A percentile compares a stretch with the other conserved stretches of the same genome.
Evolutionary conservation across 1,139 yeast species (phyloP).

Genomic region (Meyerozyma elateridarum): DNA sequence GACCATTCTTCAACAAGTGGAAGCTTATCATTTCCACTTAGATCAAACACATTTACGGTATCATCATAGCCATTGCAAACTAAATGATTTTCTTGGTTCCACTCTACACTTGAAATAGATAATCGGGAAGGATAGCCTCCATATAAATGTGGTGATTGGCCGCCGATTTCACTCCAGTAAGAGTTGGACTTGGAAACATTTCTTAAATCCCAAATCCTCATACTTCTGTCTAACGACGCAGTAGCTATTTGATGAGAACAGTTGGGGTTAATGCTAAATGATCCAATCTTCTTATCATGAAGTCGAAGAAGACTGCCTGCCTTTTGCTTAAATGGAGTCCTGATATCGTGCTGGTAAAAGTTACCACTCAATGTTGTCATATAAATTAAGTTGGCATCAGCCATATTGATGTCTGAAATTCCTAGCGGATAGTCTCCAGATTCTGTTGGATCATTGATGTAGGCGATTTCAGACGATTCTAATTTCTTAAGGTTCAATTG

Average conservation of each 20-base stretch:
- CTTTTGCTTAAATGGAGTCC: conserved; percentile 38
- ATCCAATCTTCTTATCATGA: conserved; percentile 89
- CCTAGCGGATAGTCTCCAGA: conserved; percentile 42
- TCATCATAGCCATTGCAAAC: conserved; percentile 95
- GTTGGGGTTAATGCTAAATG: conserved; percentile 73
- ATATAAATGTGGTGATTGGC: conserved; percentile 45
- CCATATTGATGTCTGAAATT: conserved; percentile 55
- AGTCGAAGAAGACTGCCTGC: conserved; percentile 45
- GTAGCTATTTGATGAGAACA: conserved; percentile 62
- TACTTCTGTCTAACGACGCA: conserved; percentile 79
- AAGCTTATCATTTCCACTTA: conserved; percentile 15
- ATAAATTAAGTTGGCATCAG: conserved; percentile 48
- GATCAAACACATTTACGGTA: conserved; percentile 53
- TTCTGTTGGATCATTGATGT: conserved; percentile 47
- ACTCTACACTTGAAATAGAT: conserved; percentile 81
- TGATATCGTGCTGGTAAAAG: conserved; percentile 63
- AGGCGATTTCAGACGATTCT: conserved; percentile 53
- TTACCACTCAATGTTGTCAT: conserved; percentile 78
- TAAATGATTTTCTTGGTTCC: conserved; percentile 70
- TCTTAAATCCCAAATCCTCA: conserved; percentile 84
- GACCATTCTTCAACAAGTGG: conserved; percentile 26
- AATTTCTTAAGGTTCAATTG: conserved; percentile 61
- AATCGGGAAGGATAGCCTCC: conserved; percentile 70
- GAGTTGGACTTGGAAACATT: conserved; percentile 36
- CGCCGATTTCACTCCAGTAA: conserved; percentile 33